Base-by-base conservation (phyloP, 768 basidiomycete species). In the Astraeus odoratus region DNA sequence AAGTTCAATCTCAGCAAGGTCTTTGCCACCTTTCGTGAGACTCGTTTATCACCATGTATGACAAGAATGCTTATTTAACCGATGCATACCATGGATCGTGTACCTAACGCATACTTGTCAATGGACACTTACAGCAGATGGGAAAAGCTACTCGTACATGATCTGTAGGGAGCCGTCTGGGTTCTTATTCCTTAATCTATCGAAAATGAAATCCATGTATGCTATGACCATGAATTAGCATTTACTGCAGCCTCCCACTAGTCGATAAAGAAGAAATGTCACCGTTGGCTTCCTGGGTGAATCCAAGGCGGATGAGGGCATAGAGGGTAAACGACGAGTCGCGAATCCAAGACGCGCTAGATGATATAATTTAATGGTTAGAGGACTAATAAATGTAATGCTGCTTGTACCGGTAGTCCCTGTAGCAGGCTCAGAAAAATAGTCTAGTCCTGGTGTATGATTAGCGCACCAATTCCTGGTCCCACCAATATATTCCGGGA, bases 291-390 rank as follows among this genome's bases (percentile, higher is more conserved):
- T 99, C 95, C 16, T 86, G 76, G 0, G 93, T 97, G 66, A 94
- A 97, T 0, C 95, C 96, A 1, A 98, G 75, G 30, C 96, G 76
- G 46, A 98, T 83, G 30, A 97, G 74, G 0, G 94, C 95, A 57
- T 98, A 99, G 5, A 98, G 75, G 1, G 91, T 92, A 71, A 99
- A 99, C 0, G 87, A 89, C 0, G 92, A 84, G 58, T 99, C 95
- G n/a, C 95, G 82, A 57, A 97, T 90, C 87, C 88, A 91, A 1
- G 85, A 87, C 3, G 81, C 82, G 18, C 86, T 85, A 49, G 20
- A 43, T 20, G 29, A 27, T 25, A 8, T 12, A 27, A 24, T 30
- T 40, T n/a, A 44, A 22, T 22, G 18, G 18, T 20, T 2, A 20
- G 29, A 5, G n/a, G 5, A 31, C 1, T 5, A 23, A 18, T 23